phyloP scores from a whole-genome alignment of 495 filamentous ascomycete genomes.

The Xylaria palmicola region DNA sequence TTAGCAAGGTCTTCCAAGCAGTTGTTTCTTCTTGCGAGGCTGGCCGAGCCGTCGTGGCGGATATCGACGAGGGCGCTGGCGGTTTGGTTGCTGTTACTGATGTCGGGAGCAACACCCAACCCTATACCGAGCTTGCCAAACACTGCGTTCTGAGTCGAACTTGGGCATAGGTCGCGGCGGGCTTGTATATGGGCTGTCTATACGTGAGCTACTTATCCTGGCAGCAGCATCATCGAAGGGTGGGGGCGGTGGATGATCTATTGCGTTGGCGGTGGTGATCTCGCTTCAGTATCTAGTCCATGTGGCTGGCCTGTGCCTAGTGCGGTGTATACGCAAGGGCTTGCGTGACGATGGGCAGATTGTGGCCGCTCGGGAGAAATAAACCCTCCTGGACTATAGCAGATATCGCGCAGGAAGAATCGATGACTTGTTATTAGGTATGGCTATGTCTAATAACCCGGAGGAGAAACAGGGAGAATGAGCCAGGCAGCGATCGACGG shows the following conservation, averaged over 20 bases:
- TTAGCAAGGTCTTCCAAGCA: background rate
- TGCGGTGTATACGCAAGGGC: background rate
- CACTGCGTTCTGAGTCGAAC: background rate
- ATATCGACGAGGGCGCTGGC: background rate
- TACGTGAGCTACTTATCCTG: background rate
- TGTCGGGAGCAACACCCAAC: background rate
- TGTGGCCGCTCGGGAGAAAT: no score
- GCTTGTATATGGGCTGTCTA: background rate
- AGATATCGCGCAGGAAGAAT: no score
- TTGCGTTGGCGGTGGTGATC: conserved; percentile 5
- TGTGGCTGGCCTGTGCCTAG: background rate
- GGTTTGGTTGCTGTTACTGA: background rate
- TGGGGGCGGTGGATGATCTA: conserved; percentile 12
- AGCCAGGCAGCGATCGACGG: no score
- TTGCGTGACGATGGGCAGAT: background rate
- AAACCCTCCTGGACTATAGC: no score
- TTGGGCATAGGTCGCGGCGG: background rate
- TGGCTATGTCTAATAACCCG: no score
- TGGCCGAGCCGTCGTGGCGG: background rate
- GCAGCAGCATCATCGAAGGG: conserved; percentile 5
- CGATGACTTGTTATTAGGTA: no score
- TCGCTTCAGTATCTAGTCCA: conserved; percentile 5
- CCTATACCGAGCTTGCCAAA: background rate
- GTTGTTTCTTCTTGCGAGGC: background rate
- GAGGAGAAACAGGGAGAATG: no score